Conservation (phyloP, 176 grass and related monocot genomes). For the Urochloa ruziziensis region DNA sequence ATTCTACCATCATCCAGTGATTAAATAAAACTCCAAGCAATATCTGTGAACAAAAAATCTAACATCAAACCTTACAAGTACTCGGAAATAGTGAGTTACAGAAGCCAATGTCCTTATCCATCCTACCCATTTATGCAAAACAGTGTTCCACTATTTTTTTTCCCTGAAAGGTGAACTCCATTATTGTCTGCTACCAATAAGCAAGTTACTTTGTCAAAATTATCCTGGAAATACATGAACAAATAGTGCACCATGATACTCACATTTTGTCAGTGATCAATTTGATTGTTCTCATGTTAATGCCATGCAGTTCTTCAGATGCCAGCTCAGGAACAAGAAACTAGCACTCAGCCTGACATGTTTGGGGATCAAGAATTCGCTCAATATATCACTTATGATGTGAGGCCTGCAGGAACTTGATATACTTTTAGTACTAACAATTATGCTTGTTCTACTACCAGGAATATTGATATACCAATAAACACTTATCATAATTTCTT, state of each 20-base stretch:
- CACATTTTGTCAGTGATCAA: background rate
- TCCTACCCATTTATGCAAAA: background rate
- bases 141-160: background rate
- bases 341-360: conserved; percentile 38
- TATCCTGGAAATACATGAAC: background rate
- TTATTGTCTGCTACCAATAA: background rate
- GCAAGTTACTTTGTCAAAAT: background rate
- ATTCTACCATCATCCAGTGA: background rate
- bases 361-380: conserved; percentile 53
- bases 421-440: background rate
- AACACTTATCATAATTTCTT: background rate
- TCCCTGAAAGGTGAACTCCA: background rate
- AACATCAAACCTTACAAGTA: background rate
- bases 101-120: background rate
- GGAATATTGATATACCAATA: background rate
- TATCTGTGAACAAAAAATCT: background rate
- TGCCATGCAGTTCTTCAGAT: conserved; percentile 57
- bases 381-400: conserved; percentile 40
- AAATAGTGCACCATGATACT: background rate
- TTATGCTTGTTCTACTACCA: background rate
- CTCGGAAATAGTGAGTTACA: background rate
- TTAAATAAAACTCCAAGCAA: background rate
- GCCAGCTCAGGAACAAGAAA: conserved; percentile 38
- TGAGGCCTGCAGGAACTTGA: conserved; percentile 29
- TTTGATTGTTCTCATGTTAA: background rate